Evolutionary conservation across 2,329 filamentous ascomycete genomes (phyloP), one percentile per base, ranked within the genome.

Genomic region (Paraphaeosphaeria minitans): DNA sequence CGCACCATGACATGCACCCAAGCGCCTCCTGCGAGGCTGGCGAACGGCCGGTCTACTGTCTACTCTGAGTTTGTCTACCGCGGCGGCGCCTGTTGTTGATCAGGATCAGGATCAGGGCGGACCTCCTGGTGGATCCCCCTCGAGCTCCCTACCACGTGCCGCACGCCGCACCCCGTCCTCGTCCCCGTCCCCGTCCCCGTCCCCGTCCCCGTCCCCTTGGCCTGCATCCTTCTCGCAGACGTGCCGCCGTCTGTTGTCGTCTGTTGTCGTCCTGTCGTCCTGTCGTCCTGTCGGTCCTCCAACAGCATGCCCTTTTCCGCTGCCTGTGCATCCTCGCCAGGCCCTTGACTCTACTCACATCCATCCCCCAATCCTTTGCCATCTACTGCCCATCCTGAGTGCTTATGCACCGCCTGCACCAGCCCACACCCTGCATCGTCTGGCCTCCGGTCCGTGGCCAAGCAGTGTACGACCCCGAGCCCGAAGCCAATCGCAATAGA

Each of bases 391-490:
- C 41, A 35, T 47, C 55, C 51, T 55, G 60, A 52, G 61, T 68
- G 67, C 67, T 66, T 69, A 70, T 72, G 70, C 70, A 68, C 65
- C 63, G 63, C 58, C 63, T 61, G 49, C 61, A 59, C 55, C 60
- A 60, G 57, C 66, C 58, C 60, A 59, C 50, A 59, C 64, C 61
- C 61, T 65, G 62, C 60, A 56, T 57, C 49, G 41, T 60, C 64
- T 64, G 59, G 65, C 55, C 59, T 59, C 58, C 35, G 60, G 59
- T 61, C 65, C 65, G 58, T 63, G 59, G 61, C 56, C 62, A 53
- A 35, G 66, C 64, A 65, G 67, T 64, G 67, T 66, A 31, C 29
- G 53, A 60, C 51, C 41, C 51, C 51, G 61, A 64, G 58, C 61
- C 64, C 65, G 62, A 66, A 55, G 61, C 60, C 60, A 64, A 53